A percentile compares a stretch with the other conserved stretches of the same genome.
Evolutionary conservation across 495 filamentous ascomycete species (phyloP).

Genomic region (Platismatia glauca): DNA sequence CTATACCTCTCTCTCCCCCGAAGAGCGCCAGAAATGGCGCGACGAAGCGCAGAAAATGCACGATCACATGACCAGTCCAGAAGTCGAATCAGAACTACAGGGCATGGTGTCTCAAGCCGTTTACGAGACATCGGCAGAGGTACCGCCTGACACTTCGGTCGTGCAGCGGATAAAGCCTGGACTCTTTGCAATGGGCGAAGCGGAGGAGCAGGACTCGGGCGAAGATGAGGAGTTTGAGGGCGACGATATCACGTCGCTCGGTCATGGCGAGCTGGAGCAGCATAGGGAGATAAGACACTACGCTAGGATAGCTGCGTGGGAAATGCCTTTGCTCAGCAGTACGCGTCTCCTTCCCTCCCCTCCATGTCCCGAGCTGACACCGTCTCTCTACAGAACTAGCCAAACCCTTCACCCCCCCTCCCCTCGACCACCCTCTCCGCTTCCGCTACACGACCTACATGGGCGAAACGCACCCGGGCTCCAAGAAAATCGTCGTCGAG

Average conservation of each 20-base stretch:
- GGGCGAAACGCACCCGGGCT: conserved; percentile 86
- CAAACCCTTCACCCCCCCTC: conserved; percentile 67
- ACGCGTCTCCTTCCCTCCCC: conserved; percentile 28
- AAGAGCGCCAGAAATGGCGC: conserved; percentile 34
- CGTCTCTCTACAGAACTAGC: conserved; percentile 52
- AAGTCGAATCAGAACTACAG: conserved; percentile 21
- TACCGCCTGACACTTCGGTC: background rate
- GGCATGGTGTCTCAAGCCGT: conserved; percentile 10
- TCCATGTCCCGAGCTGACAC: background rate
- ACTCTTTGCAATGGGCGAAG: conserved; percentile 48
- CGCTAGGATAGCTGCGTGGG: conserved; percentile 81
- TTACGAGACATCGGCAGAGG: conserved; percentile 9
- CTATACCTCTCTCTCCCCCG: conserved; percentile 41
- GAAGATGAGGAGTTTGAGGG: conserved; percentile 57
- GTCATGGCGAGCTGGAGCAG: conserved; percentile 78
- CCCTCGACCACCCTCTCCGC: conserved; percentile 57
- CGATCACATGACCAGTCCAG: conserved; percentile 21
- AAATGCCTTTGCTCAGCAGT: conserved; percentile 88
- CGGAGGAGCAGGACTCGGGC: conserved; percentile 41
- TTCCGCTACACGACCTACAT: conserved; percentile 98
- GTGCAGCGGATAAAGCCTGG: conserved; percentile 20
- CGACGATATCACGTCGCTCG: conserved; percentile 73
- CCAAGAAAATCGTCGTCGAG: conserved; percentile 87
- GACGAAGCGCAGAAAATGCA: conserved; percentile 17
- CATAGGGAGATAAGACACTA: conserved; percentile 87